Base-by-base conservation (phyloP, 148 eudicot species). In the Amaranthus hypochondriacus region DNA sequence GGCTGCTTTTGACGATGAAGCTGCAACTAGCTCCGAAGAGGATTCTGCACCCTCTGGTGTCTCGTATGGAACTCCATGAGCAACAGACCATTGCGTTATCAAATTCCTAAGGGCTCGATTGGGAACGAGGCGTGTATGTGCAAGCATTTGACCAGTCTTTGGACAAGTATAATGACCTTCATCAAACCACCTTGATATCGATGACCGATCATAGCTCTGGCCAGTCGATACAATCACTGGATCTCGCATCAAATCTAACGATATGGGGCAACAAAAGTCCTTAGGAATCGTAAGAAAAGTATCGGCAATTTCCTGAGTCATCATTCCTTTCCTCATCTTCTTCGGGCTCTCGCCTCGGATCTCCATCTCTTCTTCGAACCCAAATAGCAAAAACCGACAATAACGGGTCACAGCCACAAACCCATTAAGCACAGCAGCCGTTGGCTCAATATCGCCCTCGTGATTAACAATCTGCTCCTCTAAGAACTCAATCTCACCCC, bases 101-200 rank as follows among this genome's bases (percentile, higher is more conserved):
- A 93, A 74, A 81, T 88, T 88, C 63, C 88, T 83, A 8, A 93
- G 87, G 5, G 91, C 89, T 47, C 89, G 75, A 68, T 93, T 93
- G 2, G 95, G 89, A 7, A 91, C 86, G 48, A 91, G 84, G 13
- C 79, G 81, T 4, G 77, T 77, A 67, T 86, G 90, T 56, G 77
- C 74, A 53, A 93, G 92, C 81, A 72, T 74, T 56, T 93, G 98
- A 74, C 98, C 98, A 0, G 98, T 89, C 67, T 93, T 93, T 0
- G 98, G 98, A 82, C 98, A 93, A 69, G 88, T 91, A 62, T 71
- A 79, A 79, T 93, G 89, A 52, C 97, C 98, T 78, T 91, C 98
- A 50, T 89, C 97, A 43, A 93, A 74, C 98, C 98, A 93, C 65
- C 97, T 86, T 1, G 88, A 48, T 46, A 93, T 93, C 0, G 92